A percentile compares a stretch with the other conserved stretches of the same genome.
Evolutionary conservation across 371 early-diverging fungal genomes (phyloP).

Genomic region (Lichtheimia hyalospora): DNA sequence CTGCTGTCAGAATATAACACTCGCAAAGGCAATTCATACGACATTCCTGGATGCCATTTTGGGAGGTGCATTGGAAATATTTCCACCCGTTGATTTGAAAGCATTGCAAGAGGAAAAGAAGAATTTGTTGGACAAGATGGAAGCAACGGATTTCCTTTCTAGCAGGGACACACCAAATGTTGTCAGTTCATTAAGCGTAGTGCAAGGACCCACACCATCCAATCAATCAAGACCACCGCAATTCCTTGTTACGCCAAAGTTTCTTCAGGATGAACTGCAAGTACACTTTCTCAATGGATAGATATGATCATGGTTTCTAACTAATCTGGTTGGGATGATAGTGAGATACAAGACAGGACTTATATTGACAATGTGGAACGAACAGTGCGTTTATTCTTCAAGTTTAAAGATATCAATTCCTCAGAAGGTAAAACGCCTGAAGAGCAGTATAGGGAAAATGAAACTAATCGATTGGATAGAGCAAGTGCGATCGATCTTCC

Average conservation of each 20-base stretch:
- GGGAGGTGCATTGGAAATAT: constrained; percentile 43
- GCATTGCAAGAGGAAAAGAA: constrained; percentile 26
- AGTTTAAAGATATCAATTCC: constrained; percentile 13
- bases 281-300: background rate
- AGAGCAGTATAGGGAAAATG: too few relatives aligned
- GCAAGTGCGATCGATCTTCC: constrained; percentile 15
- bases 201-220: background rate
- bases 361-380: constrained; percentile 39
- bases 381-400: constrained; percentile 33
- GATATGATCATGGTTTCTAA: background rate
- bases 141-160: background rate
- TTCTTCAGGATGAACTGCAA: constrained; percentile 17
- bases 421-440: too few relatives aligned
- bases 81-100: constrained; percentile 27
- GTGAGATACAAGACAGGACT: constrained; percentile 22
- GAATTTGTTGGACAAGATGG: constrained; percentile 24
- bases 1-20: constrained; percentile 27
- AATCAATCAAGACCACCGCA: constrained; percentile 31
- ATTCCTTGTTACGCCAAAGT: constrained; percentile 20
- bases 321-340: background rate
- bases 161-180: background rate
- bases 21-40: constrained; percentile 30
- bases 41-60: constrained; percentile 28
- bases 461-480: constrained; percentile 6
- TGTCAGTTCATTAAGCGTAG: background rate